Percentiles rank a stretch among this genome's conserved stretches.
phyloP scores from a whole-genome alignment of 495 filamentous ascomycete genomes.

The Podospora pseudocomata region DNA sequence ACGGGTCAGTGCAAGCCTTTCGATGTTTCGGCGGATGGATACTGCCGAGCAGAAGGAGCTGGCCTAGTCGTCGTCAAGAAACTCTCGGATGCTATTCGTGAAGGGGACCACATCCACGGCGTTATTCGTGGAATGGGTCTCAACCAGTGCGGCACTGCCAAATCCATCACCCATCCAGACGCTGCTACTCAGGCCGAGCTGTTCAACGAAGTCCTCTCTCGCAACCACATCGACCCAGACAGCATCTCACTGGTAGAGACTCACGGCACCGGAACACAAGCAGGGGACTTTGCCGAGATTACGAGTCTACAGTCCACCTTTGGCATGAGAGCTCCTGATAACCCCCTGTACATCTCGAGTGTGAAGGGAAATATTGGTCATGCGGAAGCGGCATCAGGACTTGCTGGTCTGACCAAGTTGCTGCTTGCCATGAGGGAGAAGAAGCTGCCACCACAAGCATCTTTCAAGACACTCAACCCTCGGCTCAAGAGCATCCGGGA shows the following conservation, averaged over 20 bases:
- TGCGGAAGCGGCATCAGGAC: neutral
- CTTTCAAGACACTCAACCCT: neutral
- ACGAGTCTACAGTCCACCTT: slow-evolving; percentile 36
- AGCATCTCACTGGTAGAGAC: slow-evolving; percentile 47
- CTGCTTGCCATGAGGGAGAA: neutral
- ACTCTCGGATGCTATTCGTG: slow-evolving; percentile 44
- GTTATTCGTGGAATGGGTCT: slow-evolving; percentile 51
- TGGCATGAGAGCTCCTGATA: neutral
- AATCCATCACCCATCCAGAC: slow-evolving; percentile 51
- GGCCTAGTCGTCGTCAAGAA: slow-evolving; percentile 53
- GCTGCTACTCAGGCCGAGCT: slow-evolving; percentile 46
- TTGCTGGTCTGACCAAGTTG: neutral
- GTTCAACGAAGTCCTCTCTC: slow-evolving; percentile 45
- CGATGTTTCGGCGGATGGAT: slow-evolving; percentile 58
- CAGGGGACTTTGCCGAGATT: slow-evolving; percentile 21
- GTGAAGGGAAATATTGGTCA: slow-evolving; percentile 4
- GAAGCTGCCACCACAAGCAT: neutral
- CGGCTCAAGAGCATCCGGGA: neutral
- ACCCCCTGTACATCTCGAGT: neutral
- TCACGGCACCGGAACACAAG: slow-evolving; percentile 31
- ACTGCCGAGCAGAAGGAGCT: slow-evolving; percentile 59
- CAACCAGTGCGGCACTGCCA: slow-evolving; percentile 52
- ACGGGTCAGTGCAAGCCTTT: slow-evolving; percentile 54
- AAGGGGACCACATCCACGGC: slow-evolving; percentile 53
- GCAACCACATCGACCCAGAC: slow-evolving; percentile 41